A percentile compares a stretch with the other conserved stretches of the same genome.
Conservation (phyloP, 768 basidiomycete species). For the Candolleomyces eurysporus region DNA sequence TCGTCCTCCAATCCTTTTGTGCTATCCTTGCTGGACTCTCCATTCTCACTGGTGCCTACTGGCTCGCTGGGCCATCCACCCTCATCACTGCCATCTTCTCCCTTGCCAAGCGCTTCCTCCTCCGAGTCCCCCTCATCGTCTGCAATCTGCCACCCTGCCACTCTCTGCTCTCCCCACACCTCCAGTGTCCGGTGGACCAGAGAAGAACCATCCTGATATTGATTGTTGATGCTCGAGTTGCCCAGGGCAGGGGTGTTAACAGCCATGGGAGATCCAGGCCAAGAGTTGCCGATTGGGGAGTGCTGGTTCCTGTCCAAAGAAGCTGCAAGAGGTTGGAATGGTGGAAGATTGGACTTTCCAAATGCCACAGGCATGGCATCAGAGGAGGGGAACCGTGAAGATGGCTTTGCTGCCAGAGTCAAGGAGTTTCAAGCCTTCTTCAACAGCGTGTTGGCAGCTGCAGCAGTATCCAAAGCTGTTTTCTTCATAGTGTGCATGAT, state of each 20-base stretch:
- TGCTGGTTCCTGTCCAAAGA: too few species aligned
- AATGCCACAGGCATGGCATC: background rate
- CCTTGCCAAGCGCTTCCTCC: too few species aligned
- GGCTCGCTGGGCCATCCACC: too few species aligned
- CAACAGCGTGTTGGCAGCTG: background rate
- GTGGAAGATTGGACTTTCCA: too few species aligned
- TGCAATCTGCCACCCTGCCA: too few species aligned
- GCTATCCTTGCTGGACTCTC: too few species aligned
- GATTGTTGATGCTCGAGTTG: background rate
- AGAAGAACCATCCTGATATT: background rate
- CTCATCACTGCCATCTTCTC: background rate
- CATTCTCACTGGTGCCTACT: background rate
- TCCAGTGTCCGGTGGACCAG: too few species aligned
- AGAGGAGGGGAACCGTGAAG: background rate
- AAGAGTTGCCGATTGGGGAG: background rate
- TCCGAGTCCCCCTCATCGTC: too few species aligned
- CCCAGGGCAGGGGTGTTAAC: background rate
- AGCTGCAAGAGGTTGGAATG: too few species aligned
- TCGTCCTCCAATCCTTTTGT: background rate
- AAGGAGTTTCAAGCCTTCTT: background rate
- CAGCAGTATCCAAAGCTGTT: background rate
- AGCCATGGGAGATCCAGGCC: background rate
- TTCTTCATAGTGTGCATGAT: background rate
- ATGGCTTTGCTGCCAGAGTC: background rate
- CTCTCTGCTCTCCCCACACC: too few species aligned